Evolutionary conservation across 495 filamentous ascomycete genomes (phyloP), one percentile per base, ranked within the genome.

Genomic region (Daldinia bambusicola): DNA sequence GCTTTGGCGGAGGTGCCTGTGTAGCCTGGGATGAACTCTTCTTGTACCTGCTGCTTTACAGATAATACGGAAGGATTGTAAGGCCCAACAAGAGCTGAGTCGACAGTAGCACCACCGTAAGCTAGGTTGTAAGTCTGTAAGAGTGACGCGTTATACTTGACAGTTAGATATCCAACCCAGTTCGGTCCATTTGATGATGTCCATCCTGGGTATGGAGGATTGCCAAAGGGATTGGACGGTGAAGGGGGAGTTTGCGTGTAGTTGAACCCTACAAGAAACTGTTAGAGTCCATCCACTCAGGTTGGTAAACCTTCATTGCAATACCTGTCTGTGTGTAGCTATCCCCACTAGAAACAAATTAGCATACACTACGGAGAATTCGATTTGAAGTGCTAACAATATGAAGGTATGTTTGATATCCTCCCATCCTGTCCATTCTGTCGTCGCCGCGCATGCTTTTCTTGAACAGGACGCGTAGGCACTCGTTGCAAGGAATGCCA

Each of bases 201-300:
- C 78, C 80, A 86, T 5, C 87, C 88, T 1, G 88, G 89, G 48
- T 88, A 88, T 0, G 78, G 53, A 6, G 93, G 92, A 76, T 95
- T 97, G 26, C 93, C 93, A 65, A 95, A 82, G 0, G 93, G 92
- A 75, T 94, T 92, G 31, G 79, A 60, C 12, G 82, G 75, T 18
- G 85, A 84, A 6, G 93, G 91, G 62, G 91, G 88, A 12, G 84
- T 79, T 53, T 81, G 79, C 31, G 78, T 84, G 50, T 85, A 77
- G 73, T 92, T 85, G 81, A 95, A 97, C 56, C 87, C 87, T 16
- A 88, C 13, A 20, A 6, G 31, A 5, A 8, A 13, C 16, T 43
- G 40, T 72, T 45, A 72, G 65, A 9, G 30, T n/a, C 4, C 31
- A 57, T 52, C 26, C 4, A 40, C 18, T 53, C 4, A 30, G 14